Conservation (phyloP, 1,139 yeast species). For the Saccharomyces hybrid region DNA sequence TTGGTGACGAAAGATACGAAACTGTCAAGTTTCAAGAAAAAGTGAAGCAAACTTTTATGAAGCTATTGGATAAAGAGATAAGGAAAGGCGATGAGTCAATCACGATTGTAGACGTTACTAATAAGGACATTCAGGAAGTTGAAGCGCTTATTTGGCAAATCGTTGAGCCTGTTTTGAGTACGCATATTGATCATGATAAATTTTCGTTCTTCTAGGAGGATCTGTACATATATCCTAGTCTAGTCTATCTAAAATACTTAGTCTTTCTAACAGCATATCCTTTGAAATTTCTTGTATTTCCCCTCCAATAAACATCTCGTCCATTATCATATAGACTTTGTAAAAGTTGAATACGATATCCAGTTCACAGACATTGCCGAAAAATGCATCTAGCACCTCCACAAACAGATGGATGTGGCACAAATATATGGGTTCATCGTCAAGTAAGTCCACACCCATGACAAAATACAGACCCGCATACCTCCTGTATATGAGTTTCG, state of each 20-base stretch:
- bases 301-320: conserved; percentile 72
- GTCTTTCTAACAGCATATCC: conserved; percentile 45
- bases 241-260: conserved; percentile 43
- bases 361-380: conserved; percentile 88
- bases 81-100: conserved; percentile 27
- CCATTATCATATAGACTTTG: conserved; percentile 61
- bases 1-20: conserved; percentile 92
- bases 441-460: conserved; percentile 64
- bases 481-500: conserved; percentile 75
- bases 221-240: conserved; percentile 25
- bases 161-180: conserved; percentile 2
- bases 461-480: conserved; percentile 90
- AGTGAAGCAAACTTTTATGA: conserved; percentile 56
- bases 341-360: conserved; percentile 80
- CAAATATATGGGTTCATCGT: conserved; percentile 66
- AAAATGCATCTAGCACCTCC: conserved; percentile 78
- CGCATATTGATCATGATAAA: neutral
- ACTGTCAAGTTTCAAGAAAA: conserved; percentile 57
- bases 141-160: conserved; percentile 11
- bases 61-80: conserved; percentile 35
- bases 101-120: conserved; percentile 52
- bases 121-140: conserved; percentile 51
- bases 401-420: conserved; percentile 86
- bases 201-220: conserved; percentile 7
- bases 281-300: conserved; percentile 72